Evolutionary conservation across 2,329 filamentous ascomycete species (phyloP).

Genomic region (Aspergillus phoenicis): DNA sequence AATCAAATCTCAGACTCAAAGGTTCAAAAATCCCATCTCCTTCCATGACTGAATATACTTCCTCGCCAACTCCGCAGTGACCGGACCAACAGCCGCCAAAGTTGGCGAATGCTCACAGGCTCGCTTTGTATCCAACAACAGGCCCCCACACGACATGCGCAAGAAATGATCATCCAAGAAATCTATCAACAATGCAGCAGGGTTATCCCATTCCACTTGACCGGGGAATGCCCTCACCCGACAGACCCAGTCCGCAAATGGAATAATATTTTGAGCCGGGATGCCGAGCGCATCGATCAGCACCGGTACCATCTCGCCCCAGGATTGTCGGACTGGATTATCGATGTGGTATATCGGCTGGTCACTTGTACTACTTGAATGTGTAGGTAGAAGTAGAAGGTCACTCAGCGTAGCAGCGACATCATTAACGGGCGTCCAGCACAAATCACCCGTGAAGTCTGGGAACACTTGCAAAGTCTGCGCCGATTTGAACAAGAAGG

Average conservation of each 20-base stretch:
- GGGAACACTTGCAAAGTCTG: conserved; percentile 50
- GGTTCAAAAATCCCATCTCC: conserved; percentile 2
- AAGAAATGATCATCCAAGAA: conserved; percentile 36
- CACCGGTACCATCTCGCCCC: conserved; percentile 40
- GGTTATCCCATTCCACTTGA: conserved; percentile 28
- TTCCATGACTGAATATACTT: conserved; percentile 8
- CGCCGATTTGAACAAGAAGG: conserved; percentile 54
- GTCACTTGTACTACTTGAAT: conserved; percentile 7
- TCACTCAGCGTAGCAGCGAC: conserved; percentile 40
- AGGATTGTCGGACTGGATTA: conserved; percentile 48
- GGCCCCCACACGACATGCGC: conserved; percentile 51
- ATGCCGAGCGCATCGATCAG: conserved; percentile 40
- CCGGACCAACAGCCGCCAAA: conserved; percentile 1
- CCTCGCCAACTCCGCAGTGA: conserved; percentile 4
- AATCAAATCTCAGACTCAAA: no score
- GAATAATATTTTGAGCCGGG: conserved; percentile 32
- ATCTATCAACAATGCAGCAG: conserved; percentile 31
- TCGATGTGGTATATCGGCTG: conserved; percentile 51
- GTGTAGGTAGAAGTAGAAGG: conserved; percentile 26
- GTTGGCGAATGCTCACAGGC: conserved; percentile 38
- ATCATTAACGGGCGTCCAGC: conserved; percentile 53
- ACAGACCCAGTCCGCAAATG: conserved; percentile 45
- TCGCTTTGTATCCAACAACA: conserved; percentile 45
- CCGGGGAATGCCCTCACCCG: conserved; percentile 31
- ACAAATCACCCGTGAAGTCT: conserved; percentile 44